Evolutionary conservation across 179 eudicot genomes (phyloP).

Genomic region (Actinidia arguta): DNA sequence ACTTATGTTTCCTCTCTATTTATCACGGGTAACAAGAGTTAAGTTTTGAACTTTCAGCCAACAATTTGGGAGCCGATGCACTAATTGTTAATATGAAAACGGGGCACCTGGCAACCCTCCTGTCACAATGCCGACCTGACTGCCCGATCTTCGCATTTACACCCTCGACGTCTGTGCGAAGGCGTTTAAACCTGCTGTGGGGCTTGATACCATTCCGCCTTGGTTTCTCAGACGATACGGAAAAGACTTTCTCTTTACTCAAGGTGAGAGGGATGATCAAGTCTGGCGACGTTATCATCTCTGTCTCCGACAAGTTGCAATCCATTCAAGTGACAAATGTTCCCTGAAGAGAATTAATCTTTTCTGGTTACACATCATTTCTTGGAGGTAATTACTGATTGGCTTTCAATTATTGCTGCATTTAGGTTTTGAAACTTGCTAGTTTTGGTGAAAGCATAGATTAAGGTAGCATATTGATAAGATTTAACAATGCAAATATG

Average conservation of each 20-base stretch:
- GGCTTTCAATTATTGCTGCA: no score
- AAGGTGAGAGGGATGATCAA: conserved; percentile 96
- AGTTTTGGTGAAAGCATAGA: no score
- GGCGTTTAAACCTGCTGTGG: conserved; percentile 92
- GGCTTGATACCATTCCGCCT: conserved; percentile 93
- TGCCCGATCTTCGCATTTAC: conserved; percentile 97
- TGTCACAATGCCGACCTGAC: conserved; percentile 92
- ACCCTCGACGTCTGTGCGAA: conserved; percentile 65
- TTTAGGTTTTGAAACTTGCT: no score
- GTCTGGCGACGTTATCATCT: conserved; percentile 88
- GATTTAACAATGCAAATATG: no score
- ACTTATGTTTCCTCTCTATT: no score
- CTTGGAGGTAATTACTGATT: no score
- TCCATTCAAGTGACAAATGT: conserved; percentile 94
- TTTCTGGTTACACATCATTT: neutral
- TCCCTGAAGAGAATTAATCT: conserved; percentile 32
- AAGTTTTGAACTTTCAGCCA: conserved; percentile 56
- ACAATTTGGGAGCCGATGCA: conserved; percentile 88
- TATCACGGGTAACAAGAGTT: neutral
- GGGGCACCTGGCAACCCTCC: conserved; percentile 93
- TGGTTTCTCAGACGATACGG: conserved; percentile 93
- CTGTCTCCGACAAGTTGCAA: conserved; percentile 95
- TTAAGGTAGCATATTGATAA: no score
- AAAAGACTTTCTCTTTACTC: conserved; percentile 80
- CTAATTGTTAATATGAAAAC: conserved; percentile 76